phyloP scores from a whole-genome alignment of 306 rosid species.

The Prunus dulcis region DNA sequence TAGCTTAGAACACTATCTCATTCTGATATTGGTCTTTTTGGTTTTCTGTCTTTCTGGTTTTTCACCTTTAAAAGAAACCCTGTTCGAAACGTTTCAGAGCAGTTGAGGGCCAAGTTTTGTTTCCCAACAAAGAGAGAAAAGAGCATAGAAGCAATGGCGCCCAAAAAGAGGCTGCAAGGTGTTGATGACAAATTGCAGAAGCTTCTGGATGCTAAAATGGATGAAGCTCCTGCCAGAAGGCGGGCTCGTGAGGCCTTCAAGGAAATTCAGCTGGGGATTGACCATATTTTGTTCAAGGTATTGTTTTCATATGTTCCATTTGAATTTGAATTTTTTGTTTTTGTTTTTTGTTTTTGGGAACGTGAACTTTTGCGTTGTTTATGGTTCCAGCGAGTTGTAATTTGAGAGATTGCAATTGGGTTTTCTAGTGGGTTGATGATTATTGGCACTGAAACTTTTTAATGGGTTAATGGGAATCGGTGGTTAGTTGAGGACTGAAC shows the following conservation, averaged over 20 bases:
- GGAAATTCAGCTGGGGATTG: slow-evolving; percentile 74
- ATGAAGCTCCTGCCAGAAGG: slow-evolving; percentile 67
- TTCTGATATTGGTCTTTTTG: background rate
- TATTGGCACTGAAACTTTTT: background rate
- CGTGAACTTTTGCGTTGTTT: background rate
- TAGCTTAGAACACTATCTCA: background rate
- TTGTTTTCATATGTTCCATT: background rate
- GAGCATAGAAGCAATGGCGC: slow-evolving; percentile 38
- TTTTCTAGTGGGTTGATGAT: background rate
- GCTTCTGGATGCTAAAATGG: slow-evolving; percentile 65
- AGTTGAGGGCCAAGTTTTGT: slow-evolving; percentile 26
- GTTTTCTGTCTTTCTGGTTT: background rate
- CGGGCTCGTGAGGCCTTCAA: slow-evolving; percentile 77
- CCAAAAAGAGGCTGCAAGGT: slow-evolving; percentile 39
- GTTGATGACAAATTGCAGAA: slow-evolving; percentile 52
- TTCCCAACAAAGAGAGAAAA: slow-evolving; percentile 23
- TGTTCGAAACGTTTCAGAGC: slow-evolving; percentile 18
- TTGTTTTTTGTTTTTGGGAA: background rate
- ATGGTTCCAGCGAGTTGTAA: background rate
- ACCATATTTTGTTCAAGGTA: slow-evolving; percentile 82
- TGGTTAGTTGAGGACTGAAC: background rate
- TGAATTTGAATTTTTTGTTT: background rate
- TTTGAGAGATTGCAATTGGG: slow-evolving; percentile 18
- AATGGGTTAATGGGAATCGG: background rate
- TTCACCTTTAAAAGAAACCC: slow-evolving; percentile 5